A percentile compares a stretch with the other conserved stretches of the same genome.
Evolutionary conservation across 257 asterid species (phyloP).

Genomic region (Solanum medicagineum): DNA sequence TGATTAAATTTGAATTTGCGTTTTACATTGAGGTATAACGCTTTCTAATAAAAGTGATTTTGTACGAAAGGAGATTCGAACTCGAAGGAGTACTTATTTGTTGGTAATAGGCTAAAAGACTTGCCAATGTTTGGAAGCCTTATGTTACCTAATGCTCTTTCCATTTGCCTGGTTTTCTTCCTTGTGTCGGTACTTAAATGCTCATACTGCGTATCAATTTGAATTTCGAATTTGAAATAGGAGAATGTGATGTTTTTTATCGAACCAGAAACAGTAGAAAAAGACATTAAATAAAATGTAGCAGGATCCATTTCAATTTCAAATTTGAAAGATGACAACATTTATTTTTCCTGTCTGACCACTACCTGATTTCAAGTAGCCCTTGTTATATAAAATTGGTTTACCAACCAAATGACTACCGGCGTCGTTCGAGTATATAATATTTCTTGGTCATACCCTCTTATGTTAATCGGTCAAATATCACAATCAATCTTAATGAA

Average conservation of each 20-base stretch:
- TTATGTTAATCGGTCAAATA: neutral
- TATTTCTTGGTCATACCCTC: neutral
- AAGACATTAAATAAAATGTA: neutral
- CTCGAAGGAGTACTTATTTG: no score
- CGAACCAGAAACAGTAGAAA: neutral
- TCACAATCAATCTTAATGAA: neutral
- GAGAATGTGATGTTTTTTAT: neutral
- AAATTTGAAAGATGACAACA: neutral
- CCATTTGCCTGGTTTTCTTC: neutral
- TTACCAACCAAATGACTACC: neutral
- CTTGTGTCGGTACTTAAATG: neutral
- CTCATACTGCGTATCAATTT: neutral
- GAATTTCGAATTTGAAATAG: neutral
- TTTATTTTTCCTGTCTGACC: neutral
- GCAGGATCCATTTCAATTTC: neutral
- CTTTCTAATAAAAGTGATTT: no score
- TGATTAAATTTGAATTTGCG: no score
- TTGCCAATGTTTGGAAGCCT: no score
- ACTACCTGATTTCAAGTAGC: neutral
- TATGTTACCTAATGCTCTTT: neutral
- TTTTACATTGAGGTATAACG: no score
- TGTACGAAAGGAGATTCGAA: no score
- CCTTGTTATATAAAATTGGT: neutral
- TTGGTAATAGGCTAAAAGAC: no score
- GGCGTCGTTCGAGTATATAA: neutral